A percentile compares a stretch with the other conserved stretches of the same genome.
These are phyloP conservation scores for Neurospora sp. DNA, from an alignment of 495 filamentous ascomycete species.

Conservation along the genomic window DNA sequence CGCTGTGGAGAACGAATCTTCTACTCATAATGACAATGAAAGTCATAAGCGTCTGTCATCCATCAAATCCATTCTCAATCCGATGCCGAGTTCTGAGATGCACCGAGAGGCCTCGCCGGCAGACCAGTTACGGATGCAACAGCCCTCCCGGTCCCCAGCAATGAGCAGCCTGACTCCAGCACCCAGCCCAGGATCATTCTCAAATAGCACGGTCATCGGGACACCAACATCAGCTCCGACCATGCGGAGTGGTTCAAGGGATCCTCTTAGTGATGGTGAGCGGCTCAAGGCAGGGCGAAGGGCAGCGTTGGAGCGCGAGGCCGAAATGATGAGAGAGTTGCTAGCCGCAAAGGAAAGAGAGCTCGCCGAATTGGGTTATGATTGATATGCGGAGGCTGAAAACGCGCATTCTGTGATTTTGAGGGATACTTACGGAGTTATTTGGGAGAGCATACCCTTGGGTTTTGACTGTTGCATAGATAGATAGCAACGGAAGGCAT, in stretches of 20 bases:
- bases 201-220: constrained; percentile 11
- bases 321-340: constrained; percentile 65
- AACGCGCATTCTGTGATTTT: neutral
- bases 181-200: constrained; percentile 27
- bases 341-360: constrained; percentile 71
- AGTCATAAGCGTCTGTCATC: constrained; percentile 56
- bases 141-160: constrained; percentile 25
- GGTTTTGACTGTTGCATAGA: neutral
- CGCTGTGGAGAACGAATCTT: constrained; percentile 36
- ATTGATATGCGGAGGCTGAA: constrained; percentile 3
- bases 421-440: neutral
- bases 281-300: constrained; percentile 50
- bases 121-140: constrained; percentile 15
- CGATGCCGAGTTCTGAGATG: constrained; percentile 14
- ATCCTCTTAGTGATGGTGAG: constrained; percentile 41
- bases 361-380: constrained; percentile 52
- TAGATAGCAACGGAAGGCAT: neutral
- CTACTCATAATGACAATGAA: constrained; percentile 18
- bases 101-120: constrained; percentile 9
- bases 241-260: constrained; percentile 24
- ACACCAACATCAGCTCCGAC: constrained; percentile 17
- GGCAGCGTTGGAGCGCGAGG: constrained; percentile 59
- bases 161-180: constrained; percentile 18
- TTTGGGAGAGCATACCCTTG: neutral
- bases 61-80: constrained; percentile 74